phyloP scores from a whole-genome alignment of 2,329 filamentous ascomycete genomes.

The Colletotrichum tabaci region DNA sequence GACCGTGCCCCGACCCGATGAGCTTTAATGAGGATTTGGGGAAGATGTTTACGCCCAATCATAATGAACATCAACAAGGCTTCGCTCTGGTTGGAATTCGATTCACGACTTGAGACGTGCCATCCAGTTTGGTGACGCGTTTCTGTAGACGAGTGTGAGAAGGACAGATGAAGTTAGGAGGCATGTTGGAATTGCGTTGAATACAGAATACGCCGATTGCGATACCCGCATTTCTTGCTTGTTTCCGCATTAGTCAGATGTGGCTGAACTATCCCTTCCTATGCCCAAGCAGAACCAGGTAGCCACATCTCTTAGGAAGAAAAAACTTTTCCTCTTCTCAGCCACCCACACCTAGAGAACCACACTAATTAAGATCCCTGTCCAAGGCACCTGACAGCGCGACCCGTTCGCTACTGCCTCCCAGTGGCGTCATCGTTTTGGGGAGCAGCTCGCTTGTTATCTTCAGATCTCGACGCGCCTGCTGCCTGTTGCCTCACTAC shows the following conservation, averaged over 20 bases:
- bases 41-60: background rate
- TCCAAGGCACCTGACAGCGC: conserved; percentile 27
- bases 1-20: background rate
- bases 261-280: background rate
- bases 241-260: conserved; percentile 9
- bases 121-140: background rate
- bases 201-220: background rate
- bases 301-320: too few species aligned
- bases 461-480: conserved; percentile 10
- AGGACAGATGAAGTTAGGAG: background rate
- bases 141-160: too few species aligned
- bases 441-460: background rate
- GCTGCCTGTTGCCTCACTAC: conserved; percentile 8
- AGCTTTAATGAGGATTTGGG: background rate
- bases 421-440: conserved; percentile 39
- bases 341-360: conserved; percentile 1
- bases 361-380: conserved; percentile 33
- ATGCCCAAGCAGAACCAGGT: too few species aligned
- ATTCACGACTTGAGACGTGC: background rate
- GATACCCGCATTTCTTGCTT: background rate
- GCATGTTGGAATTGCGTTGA: background rate
- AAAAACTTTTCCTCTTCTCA: background rate
- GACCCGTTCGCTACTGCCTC: conserved; percentile 34
- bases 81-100: background rate
- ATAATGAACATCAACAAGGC: background rate